Evolutionary conservation across 2,329 filamentous ascomycete species (phyloP).

Genomic region (Alternaria brassicicola): DNA sequence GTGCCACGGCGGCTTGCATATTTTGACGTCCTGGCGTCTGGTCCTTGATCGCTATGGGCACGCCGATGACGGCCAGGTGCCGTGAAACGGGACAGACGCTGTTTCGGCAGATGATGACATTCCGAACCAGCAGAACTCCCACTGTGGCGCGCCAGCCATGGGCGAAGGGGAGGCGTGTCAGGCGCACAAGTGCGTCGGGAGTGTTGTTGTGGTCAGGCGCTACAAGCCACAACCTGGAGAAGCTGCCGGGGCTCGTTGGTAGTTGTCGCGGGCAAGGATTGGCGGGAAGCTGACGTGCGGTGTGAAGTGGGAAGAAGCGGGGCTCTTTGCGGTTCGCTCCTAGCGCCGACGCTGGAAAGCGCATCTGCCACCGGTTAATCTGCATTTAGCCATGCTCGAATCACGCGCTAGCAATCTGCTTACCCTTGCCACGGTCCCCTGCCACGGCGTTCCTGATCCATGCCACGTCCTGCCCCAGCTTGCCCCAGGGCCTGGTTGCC

Average conservation of each 20-base stretch:
- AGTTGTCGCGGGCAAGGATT: conserved; percentile 19
- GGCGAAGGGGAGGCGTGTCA: conserved; percentile 9
- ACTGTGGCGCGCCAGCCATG: conserved; percentile 1
- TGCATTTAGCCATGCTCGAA: conserved; percentile 13
- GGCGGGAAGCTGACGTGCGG: conserved; percentile 15
- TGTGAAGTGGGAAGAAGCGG: conserved; percentile 10
- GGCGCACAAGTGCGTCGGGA: conserved; percentile 14
- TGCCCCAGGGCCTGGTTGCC: conserved; percentile 25
- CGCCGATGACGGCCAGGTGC: background rate
- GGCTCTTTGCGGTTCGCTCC: conserved; percentile 4
- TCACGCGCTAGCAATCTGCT: background rate
- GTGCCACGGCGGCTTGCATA: conserved; percentile 30
- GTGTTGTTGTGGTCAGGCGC: conserved; percentile 34
- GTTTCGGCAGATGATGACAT: conserved; percentile 30
- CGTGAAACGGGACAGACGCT: conserved; percentile 16
- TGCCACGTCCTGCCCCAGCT: conserved; percentile 21
- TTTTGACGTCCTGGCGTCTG: conserved; percentile 27
- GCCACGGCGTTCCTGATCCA: conserved; percentile 9
- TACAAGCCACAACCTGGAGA: conserved; percentile 32
- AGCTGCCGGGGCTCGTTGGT: conserved; percentile 19
- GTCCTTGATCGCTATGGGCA: conserved; percentile 21
- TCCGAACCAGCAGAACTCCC: conserved; percentile 15
- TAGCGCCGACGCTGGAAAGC: conserved; percentile 1
- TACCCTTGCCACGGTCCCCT: background rate
- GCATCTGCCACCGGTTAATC: conserved; percentile 15